Conservation (phyloP, 2,329 filamentous ascomycete genomes). For the Fusarium mexicanum region DNA sequence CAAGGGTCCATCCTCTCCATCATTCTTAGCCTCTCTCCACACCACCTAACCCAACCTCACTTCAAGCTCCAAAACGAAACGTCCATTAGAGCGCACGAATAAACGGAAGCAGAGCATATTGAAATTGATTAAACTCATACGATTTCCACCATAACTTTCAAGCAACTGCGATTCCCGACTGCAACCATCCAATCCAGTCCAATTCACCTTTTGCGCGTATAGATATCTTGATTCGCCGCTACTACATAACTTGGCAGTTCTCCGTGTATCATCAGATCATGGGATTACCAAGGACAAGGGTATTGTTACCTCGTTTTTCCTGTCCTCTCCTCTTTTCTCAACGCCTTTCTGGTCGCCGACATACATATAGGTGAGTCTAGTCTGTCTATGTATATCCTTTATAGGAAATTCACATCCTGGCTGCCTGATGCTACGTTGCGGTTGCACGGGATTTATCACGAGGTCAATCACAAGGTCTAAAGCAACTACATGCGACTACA, state of each 20-base stretch:
- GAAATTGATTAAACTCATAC: not conserved
- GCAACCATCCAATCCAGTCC: not conserved
- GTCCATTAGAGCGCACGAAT: slow-evolving; percentile 14
- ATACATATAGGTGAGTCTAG: not conserved
- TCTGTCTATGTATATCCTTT: not conserved
- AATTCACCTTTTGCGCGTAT: not conserved
- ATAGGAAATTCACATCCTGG: not conserved
- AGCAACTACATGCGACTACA: slow-evolving; percentile 4
- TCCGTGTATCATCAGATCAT: slow-evolving; percentile 21
- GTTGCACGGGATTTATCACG: slow-evolving; percentile 7
- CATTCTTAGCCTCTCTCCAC: slow-evolving; percentile 29
- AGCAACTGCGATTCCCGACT: not conserved
- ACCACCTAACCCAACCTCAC: slow-evolving; percentile 26
- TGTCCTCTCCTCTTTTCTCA: slow-evolving; percentile 1
- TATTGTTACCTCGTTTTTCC: not conserved
- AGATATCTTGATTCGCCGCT: not conserved
- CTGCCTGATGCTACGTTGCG: not conserved
- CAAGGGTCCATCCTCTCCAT: slow-evolving; percentile 33
- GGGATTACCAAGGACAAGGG: not conserved
- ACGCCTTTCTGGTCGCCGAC: not conserved
- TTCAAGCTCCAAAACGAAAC: not conserved
- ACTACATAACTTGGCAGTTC: not conserved
- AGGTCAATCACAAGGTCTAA: slow-evolving; percentile 7
- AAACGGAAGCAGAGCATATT: not conserved
- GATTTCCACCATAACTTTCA: not conserved